A percentile compares a stretch with the other conserved stretches of the same genome.
Conservation (phyloP, 2,329 filamentous ascomycete genomes). For the Aspergillus sp. region DNA sequence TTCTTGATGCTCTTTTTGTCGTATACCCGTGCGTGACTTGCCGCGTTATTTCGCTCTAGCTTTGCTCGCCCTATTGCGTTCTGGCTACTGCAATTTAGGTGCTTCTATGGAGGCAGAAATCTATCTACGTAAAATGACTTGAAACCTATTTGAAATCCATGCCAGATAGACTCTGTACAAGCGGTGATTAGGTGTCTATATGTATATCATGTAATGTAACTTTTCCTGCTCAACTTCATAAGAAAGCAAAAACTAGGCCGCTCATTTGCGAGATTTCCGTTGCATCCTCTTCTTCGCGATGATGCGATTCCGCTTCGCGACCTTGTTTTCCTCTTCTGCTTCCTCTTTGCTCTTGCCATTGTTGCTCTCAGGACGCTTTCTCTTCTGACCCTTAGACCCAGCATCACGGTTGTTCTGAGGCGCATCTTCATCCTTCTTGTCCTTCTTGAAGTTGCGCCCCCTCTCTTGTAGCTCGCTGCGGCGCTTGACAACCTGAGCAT, state of each 20-base stretch:
- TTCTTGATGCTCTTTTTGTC: neutral
- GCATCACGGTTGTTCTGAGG: no score
- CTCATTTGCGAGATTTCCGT: conserved; percentile 61
- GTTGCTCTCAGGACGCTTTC: neutral
- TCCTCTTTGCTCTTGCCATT: conserved; percentile 16
- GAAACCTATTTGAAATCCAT: neutral
- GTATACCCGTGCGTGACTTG: conserved; percentile 4
- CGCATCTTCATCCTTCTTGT: conserved; percentile 4
- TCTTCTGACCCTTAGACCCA: neutral
- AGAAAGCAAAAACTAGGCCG: neutral
- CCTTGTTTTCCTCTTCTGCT: conserved; percentile 51
- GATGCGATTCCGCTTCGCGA: conserved; percentile 69
- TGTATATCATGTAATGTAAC: neutral
- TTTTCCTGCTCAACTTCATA: conserved; percentile 1
- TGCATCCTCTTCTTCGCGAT: conserved; percentile 82
- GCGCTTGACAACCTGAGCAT: conserved; percentile 88
- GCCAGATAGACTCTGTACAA: neutral
- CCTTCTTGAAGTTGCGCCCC: conserved; percentile 17
- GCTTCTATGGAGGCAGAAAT: neutral
- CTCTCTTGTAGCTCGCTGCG: conserved; percentile 48
- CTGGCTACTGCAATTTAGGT: neutral
- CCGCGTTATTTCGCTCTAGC: neutral
- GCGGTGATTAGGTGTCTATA: neutral
- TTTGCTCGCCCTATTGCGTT: neutral
- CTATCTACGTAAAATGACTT: neutral